Conservation (phyloP, 176 grass and related monocot species). For the Lolium multiflorum region DNA sequence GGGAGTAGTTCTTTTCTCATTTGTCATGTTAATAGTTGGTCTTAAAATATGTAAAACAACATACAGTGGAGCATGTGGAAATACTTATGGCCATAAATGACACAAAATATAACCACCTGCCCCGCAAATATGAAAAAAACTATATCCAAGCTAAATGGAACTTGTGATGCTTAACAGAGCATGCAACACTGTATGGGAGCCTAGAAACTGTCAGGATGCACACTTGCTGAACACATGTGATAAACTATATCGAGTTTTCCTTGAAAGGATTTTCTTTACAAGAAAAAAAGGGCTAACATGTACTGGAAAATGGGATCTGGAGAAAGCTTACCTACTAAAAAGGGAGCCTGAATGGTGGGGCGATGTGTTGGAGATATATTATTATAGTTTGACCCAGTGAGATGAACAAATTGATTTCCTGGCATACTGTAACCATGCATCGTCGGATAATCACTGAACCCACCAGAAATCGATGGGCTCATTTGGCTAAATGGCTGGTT, state of each 20-base stretch:
- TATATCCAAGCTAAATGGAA: background rate
- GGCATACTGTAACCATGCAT: conserved; percentile 74
- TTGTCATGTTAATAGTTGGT: background rate
- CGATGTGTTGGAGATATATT: conserved; percentile 55
- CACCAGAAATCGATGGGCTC: conserved; percentile 66
- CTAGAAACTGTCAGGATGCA: background rate
- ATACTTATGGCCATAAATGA: background rate
- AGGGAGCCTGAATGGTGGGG: conserved; percentile 75
- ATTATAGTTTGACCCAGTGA: conserved; percentile 70
- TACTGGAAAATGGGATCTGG: background rate
- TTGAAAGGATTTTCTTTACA: background rate
- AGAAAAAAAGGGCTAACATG: background rate
- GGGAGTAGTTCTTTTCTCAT: background rate
- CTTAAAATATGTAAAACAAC: background rate
- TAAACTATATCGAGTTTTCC: background rate
- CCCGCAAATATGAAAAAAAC: background rate
- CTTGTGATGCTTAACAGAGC: background rate
- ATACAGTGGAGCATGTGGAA: background rate
- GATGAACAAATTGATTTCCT: conserved; percentile 73
- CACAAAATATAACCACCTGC: background rate
- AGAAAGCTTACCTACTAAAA: conserved; percentile 66
- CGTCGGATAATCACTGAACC: conserved; percentile 54
- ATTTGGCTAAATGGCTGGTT: conserved; percentile 72
- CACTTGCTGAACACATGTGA: background rate
- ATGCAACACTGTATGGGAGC: background rate